These are phyloP conservation scores for Neurospora sp. DNA, from an alignment of 495 filamentous ascomycete species.

Conservation along the genomic window DNA sequence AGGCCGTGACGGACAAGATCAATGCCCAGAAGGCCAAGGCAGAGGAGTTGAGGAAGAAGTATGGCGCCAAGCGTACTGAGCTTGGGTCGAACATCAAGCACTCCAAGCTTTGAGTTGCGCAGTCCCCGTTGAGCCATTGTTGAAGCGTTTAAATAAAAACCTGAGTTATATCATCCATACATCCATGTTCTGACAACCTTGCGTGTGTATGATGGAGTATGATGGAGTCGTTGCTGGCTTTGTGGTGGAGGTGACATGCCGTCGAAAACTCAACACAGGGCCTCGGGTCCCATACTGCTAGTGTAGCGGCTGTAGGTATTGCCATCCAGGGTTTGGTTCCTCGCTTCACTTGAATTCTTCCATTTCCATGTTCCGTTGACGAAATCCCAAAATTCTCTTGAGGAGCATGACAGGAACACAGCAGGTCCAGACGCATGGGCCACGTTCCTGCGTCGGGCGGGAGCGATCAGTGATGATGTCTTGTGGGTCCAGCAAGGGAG, in stretches of 20 bases:
- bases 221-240: neutral
- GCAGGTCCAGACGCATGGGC: neutral
- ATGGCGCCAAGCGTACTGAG: constrained; percentile 41
- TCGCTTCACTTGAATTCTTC: neutral
- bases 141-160: neutral
- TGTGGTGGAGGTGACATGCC: neutral
- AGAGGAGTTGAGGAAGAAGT: constrained; percentile 53
- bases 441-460: neutral
- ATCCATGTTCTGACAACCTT: neutral
- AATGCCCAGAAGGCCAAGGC: constrained; percentile 54
- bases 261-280: neutral
- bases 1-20: constrained; percentile 53
- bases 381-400: neutral
- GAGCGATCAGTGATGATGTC: neutral
- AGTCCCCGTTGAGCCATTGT: neutral
- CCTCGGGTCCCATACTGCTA: neutral
- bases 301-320: neutral
- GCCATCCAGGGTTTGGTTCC: neutral
- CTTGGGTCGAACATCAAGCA: constrained; percentile 40
- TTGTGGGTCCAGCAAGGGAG: constrained; percentile 5
- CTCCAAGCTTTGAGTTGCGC: constrained; percentile 33
- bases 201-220: neutral
- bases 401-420: neutral
- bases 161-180: neutral
- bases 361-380: neutral